Conservation (phyloP, 768 basidiomycete species). For the Kwoniella sp. region DNA sequence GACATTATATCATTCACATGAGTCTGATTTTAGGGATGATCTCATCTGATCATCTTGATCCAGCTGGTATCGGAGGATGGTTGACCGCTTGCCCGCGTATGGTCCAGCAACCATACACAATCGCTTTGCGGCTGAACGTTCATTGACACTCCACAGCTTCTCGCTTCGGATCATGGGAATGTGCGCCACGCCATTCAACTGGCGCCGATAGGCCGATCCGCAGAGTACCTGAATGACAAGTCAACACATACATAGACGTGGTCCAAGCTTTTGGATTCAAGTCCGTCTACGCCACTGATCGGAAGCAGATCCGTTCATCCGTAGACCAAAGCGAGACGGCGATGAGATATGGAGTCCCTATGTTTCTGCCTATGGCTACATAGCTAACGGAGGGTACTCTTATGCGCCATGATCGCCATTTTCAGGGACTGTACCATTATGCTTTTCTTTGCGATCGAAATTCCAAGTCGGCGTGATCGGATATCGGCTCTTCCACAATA, state of each 20-base stretch:
- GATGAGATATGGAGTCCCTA: background rate
- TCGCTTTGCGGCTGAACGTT: too few relatives aligned
- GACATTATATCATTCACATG: too few relatives aligned
- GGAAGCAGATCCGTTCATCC: background rate
- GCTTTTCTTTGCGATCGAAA: background rate
- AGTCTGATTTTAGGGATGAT: too few relatives aligned
- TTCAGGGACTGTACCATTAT: background rate
- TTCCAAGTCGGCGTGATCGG: constrained; percentile 2
- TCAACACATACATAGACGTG: too few relatives aligned
- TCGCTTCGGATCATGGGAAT: background rate
- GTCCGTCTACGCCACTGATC: background rate
- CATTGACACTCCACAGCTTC: background rate
- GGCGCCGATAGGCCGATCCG: background rate
- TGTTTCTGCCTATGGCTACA: too few relatives aligned
- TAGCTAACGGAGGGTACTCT: too few relatives aligned
- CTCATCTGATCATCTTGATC: too few relatives aligned
- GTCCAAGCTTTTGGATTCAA: background rate
- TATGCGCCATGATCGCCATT: background rate
- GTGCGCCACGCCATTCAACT: background rate
- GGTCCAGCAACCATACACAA: too few relatives aligned
- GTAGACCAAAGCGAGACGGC: background rate
- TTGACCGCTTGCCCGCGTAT: too few relatives aligned
- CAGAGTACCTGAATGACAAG: too few relatives aligned
- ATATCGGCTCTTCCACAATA: background rate
- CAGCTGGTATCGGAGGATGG: too few relatives aligned